Conservation (phyloP, 78 protist species). For the Chrysochromulina tobinii region DNA sequence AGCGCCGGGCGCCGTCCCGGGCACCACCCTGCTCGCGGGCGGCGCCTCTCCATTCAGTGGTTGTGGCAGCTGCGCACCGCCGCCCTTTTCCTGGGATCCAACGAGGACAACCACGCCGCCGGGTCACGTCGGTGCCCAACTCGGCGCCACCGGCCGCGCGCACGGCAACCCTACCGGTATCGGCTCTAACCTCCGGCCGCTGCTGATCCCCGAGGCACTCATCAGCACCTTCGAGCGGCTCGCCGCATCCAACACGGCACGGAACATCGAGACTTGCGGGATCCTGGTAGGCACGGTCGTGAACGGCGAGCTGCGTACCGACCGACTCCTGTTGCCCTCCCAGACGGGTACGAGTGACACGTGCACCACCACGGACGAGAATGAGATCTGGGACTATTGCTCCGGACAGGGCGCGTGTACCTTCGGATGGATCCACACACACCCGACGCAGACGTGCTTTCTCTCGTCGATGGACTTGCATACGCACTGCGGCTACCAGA, state of each 20-base stretch:
- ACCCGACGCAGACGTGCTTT: slow-evolving; percentile 37
- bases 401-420: not conserved
- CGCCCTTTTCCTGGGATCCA: too few relatives aligned
- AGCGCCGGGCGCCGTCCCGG: too few relatives aligned
- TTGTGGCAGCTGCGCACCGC: too few relatives aligned
- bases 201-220: too few relatives aligned
- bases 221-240: too few relatives aligned
- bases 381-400: not conserved
- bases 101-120: too few relatives aligned
- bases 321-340: not conserved
- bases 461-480: slow-evolving; percentile 18
- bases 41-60: too few relatives aligned
- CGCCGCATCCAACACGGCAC: not conserved
- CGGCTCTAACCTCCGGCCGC: too few relatives aligned
- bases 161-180: too few relatives aligned
- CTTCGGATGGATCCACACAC: slow-evolving; percentile 20
- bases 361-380: not conserved
- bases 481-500: not conserved
- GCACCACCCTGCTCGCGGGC: too few relatives aligned
- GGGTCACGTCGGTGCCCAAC: too few relatives aligned
- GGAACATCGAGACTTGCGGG: not conserved
- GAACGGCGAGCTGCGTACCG: not conserved
- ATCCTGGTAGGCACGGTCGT: not conserved
- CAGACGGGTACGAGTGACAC: not conserved
- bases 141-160: too few relatives aligned